These are phyloP conservation scores for Kwoniella newhampshirensis DNA, from an alignment of 768 basidiomycete species.

Conservation along the genomic window DNA sequence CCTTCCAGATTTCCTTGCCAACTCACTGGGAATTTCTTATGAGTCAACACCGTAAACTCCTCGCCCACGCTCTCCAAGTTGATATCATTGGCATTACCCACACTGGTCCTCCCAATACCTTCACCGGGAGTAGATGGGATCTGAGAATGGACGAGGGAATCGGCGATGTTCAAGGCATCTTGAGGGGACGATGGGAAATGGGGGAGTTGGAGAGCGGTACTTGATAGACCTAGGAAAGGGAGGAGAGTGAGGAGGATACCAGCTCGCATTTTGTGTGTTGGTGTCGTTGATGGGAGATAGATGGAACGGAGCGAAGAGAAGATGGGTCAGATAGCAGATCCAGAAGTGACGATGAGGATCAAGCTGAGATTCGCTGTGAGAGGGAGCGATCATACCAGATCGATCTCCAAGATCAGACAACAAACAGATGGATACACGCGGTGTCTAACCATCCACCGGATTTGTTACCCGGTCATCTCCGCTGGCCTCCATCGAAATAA, in stretches of 20 bases:
- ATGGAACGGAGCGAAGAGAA: no score
- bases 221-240: conserved; percentile 22
- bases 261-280: neutral
- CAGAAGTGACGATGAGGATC: no score
- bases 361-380: no score
- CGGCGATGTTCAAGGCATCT: conserved; percentile 34
- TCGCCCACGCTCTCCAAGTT: conserved; percentile 34
- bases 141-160: conserved; percentile 22
- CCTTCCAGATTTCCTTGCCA: no score
- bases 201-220: conserved; percentile 41
- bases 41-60: conserved; percentile 34
- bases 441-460: no score
- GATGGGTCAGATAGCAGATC: no score
- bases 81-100: conserved; percentile 38
- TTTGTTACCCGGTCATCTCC: no score
- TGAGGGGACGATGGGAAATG: conserved; percentile 28
- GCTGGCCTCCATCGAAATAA: no score
- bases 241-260: conserved; percentile 10
- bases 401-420: no score
- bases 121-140: neutral
- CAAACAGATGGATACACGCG: no score
- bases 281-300: no score
- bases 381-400: no score
- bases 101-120: conserved; percentile 11
- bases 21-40: conserved; percentile 38